Conservation (phyloP, 2,329 filamentous ascomycete species). For the Penicillium sp. region DNA sequence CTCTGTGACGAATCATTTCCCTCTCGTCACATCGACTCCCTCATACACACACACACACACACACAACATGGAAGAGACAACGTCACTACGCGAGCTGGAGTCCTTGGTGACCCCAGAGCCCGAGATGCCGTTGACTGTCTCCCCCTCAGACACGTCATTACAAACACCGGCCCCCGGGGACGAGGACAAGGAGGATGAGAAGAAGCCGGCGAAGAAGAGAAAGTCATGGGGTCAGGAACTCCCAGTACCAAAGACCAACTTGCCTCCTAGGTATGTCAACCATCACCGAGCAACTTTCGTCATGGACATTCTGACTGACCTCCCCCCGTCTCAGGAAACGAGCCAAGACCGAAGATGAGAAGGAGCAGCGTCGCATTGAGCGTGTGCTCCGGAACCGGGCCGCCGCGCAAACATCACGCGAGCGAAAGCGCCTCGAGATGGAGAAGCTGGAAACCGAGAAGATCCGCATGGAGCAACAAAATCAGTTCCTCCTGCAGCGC, state of each 20-base stretch:
- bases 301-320: neutral
- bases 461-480: conserved; percentile 61
- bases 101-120: conserved; percentile 27
- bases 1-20: neutral
- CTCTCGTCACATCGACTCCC: neutral
- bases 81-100: conserved; percentile 24
- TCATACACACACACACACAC: neutral
- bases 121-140: conserved; percentile 37
- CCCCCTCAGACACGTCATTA: conserved; percentile 37
- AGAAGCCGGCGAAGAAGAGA: conserved; percentile 82
- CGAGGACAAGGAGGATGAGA: conserved; percentile 40
- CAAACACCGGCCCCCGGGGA: conserved; percentile 21
- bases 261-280: conserved; percentile 69
- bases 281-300: neutral
- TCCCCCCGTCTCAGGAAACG: conserved; percentile 61
- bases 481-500: conserved; percentile 62
- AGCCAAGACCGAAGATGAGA: conserved; percentile 97
- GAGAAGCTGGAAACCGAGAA: conserved; percentile 70
- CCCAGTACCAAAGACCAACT: conserved; percentile 91
- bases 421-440: conserved; percentile 84
- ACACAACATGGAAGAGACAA: conserved; percentile 28
- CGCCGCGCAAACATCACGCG: conserved; percentile 91
- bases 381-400: conserved; percentile 93
- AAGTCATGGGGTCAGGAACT: conserved; percentile 99
- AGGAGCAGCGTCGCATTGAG: conserved; percentile 95